A percentile compares a stretch with the other conserved stretches of the same genome.
These are phyloP conservation scores for Fusarium brachygibbosum DNA, from an alignment of 2,329 filamentous ascomycete genomes.

Conservation along the genomic window DNA sequence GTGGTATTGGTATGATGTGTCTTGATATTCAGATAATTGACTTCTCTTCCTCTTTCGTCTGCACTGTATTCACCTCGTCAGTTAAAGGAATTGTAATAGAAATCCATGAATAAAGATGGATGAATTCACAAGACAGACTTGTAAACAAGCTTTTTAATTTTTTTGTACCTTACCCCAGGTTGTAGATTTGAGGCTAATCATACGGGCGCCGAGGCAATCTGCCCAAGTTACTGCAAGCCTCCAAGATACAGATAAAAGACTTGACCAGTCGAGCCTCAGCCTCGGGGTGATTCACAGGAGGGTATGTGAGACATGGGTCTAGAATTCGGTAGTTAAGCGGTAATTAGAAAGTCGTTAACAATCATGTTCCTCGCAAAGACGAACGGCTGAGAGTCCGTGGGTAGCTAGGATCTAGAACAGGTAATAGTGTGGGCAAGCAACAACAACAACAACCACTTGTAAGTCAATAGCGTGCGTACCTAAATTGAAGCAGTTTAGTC, in stretches of 20 bases:
- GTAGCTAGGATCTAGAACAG: constrained; percentile 25
- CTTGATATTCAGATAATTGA: neutral
- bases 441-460: constrained; percentile 12
- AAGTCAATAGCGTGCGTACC: constrained; percentile 21
- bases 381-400: constrained; percentile 31
- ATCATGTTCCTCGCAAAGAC: constrained; percentile 25
- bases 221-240: constrained; percentile 23
- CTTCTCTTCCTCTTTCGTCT: neutral
- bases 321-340: constrained; percentile 38
- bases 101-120: neutral
- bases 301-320: constrained; percentile 29
- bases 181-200: constrained; percentile 24
- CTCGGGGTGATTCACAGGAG: constrained; percentile 20
- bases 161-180: constrained; percentile 26
- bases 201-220: constrained; percentile 26
- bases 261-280: constrained; percentile 21
- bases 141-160: constrained; percentile 28
- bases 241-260: neutral
- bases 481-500: constrained; percentile 27
- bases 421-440: constrained; percentile 29
- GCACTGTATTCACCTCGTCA: neutral
- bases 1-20: constrained; percentile 2
- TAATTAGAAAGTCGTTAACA: constrained; percentile 41
- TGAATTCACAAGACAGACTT: neutral
- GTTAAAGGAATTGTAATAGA: neutral